These are phyloP conservation scores for Artomyces pyxidatus DNA, from an alignment of 768 basidiomycete species.

Conservation along the genomic window DNA sequence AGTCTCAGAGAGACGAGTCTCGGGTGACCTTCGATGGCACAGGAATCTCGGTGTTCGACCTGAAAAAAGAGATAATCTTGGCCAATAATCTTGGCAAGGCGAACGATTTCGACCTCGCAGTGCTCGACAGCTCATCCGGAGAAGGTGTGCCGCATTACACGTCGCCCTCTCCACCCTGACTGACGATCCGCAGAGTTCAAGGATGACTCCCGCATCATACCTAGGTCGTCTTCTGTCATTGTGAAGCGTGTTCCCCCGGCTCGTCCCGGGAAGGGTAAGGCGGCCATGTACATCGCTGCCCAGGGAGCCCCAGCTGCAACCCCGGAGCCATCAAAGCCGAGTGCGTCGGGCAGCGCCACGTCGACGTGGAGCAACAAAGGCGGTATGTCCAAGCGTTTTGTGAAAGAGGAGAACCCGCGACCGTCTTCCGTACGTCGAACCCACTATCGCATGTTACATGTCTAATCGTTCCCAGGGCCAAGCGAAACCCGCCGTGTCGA, in stretches of 20 bases:
- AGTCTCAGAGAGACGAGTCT: slow-evolving; percentile 89
- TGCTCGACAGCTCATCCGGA: slow-evolving; percentile 77
- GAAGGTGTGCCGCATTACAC: slow-evolving; percentile 56
- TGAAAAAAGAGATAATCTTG: slow-evolving; percentile 97
- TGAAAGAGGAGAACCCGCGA: slow-evolving; percentile 39
- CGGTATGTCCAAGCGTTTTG: slow-evolving; percentile 81
- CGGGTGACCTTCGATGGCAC: slow-evolving; percentile 97
- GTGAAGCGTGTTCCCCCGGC: slow-evolving; percentile 83
- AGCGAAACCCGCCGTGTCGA: slow-evolving; percentile 31
- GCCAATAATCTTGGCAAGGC: slow-evolving; percentile 95
- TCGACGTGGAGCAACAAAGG: slow-evolving; percentile 65
- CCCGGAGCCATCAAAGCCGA: slow-evolving; percentile 20
- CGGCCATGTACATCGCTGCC: slow-evolving; percentile 63
- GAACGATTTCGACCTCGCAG: slow-evolving; percentile 90
- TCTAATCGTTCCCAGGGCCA: slow-evolving; percentile 19
- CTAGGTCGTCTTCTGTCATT: slow-evolving; percentile 89
- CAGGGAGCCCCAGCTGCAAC: slow-evolving; percentile 33
- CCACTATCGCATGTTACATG: neutral
- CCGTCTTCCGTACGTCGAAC: neutral
- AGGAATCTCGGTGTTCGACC: slow-evolving; percentile 96
- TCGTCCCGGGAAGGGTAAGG: slow-evolving; percentile 77
- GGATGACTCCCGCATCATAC: slow-evolving; percentile 87
- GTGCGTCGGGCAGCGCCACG: slow-evolving; percentile 16
- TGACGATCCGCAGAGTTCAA: slow-evolving; percentile 57
- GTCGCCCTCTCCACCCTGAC: neutral